Percentiles rank a stretch among this genome's conserved stretches.
Conservation (phyloP, 2,329 filamentous ascomycete species). For the Paraphoma sp. region DNA sequence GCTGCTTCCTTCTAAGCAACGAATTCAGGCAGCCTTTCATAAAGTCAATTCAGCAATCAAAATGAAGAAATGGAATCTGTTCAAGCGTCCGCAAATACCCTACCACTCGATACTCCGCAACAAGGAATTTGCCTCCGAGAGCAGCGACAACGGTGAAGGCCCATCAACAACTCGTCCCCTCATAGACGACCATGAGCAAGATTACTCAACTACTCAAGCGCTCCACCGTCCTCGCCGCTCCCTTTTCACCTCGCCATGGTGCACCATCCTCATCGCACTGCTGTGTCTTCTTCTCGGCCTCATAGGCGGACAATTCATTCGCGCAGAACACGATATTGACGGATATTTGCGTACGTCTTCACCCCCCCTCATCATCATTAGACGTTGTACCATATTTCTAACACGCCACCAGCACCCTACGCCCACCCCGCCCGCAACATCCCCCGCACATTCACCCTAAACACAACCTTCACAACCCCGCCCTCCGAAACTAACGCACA, state of each 20-base stretch:
- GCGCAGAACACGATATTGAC: conserved; percentile 4
- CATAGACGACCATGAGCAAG: neutral
- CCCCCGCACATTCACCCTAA: conserved; percentile 5
- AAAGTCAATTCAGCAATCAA: neutral
- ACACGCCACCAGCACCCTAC: conserved; percentile 1
- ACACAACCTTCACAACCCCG: conserved; percentile 56
- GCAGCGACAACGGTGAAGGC: neutral
- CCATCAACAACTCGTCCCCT: neutral
- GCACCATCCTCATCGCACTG: conserved; percentile 3
- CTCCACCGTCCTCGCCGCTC: neutral
- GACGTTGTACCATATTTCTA: too few relatives aligned
- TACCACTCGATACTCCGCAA: neutral
- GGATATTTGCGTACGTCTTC: conserved; percentile 7
- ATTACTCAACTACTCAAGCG: neutral
- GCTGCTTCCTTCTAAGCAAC: too few relatives aligned
- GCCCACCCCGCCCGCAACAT: conserved; percentile 4
- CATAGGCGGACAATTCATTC: conserved; percentile 1
- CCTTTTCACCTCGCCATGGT: neutral
- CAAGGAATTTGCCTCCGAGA: neutral
- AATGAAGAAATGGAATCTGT: neutral
- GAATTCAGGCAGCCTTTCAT: too few relatives aligned
- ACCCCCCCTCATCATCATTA: too few relatives aligned
- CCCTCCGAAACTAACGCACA: neutral
- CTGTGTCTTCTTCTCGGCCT: conserved; percentile 5
- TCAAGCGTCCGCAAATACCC: neutral